phyloP scores from a whole-genome alignment of 495 filamentous ascomycete species.

The Letharia columbiana region DNA sequence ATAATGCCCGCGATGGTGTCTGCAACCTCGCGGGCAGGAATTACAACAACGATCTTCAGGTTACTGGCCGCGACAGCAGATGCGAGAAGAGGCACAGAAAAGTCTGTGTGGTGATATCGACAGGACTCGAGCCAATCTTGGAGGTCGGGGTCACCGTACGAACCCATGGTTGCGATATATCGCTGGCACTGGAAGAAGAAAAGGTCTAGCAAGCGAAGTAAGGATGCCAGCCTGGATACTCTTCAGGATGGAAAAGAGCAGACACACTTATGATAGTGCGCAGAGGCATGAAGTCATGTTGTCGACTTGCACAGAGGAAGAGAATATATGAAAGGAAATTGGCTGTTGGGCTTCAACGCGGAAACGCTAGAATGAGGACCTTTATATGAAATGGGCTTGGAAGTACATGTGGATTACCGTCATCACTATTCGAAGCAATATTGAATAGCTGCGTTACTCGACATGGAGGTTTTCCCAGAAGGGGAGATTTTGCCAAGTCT shows the following conservation, averaged over 20 bases:
- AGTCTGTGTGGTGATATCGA: conserved; percentile 2
- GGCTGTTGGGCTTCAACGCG: neutral
- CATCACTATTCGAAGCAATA: neutral
- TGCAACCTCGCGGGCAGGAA: conserved; percentile 8
- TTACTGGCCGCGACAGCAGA: conserved; percentile 4
- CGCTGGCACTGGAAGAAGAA: neutral
- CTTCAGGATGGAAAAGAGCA: neutral
- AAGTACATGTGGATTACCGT: conserved; percentile 1
- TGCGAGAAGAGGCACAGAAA: neutral
- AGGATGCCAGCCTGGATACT: neutral
- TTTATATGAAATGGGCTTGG: neutral
- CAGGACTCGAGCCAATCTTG: neutral
- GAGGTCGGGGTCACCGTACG: neutral
- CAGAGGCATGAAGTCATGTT: neutral
- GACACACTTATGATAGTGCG: neutral
- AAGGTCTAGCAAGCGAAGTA: neutral
- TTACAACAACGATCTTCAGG: neutral
- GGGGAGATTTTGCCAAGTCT: neutral
- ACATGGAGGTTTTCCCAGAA: neutral
- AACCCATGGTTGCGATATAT: neutral
- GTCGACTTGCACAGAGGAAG: neutral
- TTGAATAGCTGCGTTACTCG: neutral
- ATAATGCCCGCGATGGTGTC: conserved; percentile 5
- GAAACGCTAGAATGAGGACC: neutral
- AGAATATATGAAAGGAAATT: neutral